These are phyloP conservation scores for Xylariaceae sp. DNA, from an alignment of 2,329 filamentous ascomycete genomes.

Conservation along the genomic window DNA sequence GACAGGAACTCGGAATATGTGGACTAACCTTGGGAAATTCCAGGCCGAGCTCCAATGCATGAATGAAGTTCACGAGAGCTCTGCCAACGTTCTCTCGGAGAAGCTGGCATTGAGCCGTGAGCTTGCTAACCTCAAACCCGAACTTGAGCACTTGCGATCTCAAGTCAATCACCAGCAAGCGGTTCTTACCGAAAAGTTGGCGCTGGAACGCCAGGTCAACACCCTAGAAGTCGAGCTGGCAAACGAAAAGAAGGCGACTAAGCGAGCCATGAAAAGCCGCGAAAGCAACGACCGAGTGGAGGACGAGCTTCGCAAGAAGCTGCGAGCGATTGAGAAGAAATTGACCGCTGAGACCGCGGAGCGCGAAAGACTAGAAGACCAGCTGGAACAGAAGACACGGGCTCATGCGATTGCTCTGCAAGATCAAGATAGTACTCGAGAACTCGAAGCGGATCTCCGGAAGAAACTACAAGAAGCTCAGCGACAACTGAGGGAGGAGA, in stretches of 20 bases:
- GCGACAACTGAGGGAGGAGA: slow-evolving; percentile 28
- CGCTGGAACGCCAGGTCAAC: slow-evolving; percentile 70
- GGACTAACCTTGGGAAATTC: slow-evolving; percentile 19
- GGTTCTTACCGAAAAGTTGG: slow-evolving; percentile 70
- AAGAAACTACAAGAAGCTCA: slow-evolving; percentile 31
- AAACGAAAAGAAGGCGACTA: slow-evolving; percentile 67
- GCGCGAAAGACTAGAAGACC: slow-evolving; percentile 31
- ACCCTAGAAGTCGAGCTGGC: slow-evolving; percentile 76
- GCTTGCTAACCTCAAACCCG: slow-evolving; percentile 47
- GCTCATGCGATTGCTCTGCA: slow-evolving; percentile 28
- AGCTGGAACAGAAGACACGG: slow-evolving; percentile 30
- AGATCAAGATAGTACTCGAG: slow-evolving; percentile 30
- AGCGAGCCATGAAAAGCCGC: slow-evolving; percentile 47
- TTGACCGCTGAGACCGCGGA: slow-evolving; percentile 30
- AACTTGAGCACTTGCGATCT: slow-evolving; percentile 51
- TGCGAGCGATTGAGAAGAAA: slow-evolving; percentile 32
- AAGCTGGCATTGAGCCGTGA: slow-evolving; percentile 50
- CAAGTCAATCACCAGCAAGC: slow-evolving; percentile 57
- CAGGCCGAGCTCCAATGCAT: slow-evolving; percentile 68
- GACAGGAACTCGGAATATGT: neutral
- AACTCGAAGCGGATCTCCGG: slow-evolving; percentile 30
- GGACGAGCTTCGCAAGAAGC: slow-evolving; percentile 41
- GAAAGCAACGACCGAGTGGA: slow-evolving; percentile 37
- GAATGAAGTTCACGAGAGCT: slow-evolving; percentile 61
- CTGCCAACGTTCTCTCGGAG: slow-evolving; percentile 60